A percentile compares a stretch with the other conserved stretches of the same genome.
phyloP scores from a whole-genome alignment of 73 alveolate species.

The Stentor coeruleus region DNA sequence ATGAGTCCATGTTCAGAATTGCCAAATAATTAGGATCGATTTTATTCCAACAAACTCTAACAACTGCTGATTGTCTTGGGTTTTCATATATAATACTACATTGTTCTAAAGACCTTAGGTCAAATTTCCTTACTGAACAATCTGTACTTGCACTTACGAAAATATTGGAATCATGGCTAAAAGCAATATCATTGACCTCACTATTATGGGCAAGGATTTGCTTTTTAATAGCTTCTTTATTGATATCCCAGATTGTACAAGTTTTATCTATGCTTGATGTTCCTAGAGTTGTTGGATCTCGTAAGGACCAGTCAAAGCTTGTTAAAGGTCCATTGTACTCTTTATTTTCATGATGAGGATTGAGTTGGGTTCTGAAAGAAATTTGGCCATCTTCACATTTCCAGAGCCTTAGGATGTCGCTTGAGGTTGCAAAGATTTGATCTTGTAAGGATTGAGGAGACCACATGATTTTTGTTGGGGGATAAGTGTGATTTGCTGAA shows the following conservation, averaged over 20 bases:
- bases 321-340: slow-evolving; percentile 85
- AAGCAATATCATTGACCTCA: slow-evolving; percentile 95
- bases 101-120: slow-evolving; percentile 73
- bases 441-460: slow-evolving; percentile 70
- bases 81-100: slow-evolving; percentile 91
- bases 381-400: slow-evolving; percentile 52
- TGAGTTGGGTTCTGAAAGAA: neutral
- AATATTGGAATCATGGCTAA: slow-evolving; percentile 71
- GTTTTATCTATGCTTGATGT: slow-evolving; percentile 95
- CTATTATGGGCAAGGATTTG: slow-evolving; percentile 96
- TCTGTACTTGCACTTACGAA: slow-evolving; percentile 97
- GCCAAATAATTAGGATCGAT: slow-evolving; percentile 86
- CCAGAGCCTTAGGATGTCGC: slow-evolving; percentile 71
- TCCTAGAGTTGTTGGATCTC: slow-evolving; percentile 81
- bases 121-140: slow-evolving; percentile 94
- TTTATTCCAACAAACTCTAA: slow-evolving; percentile 92
- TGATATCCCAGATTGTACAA: slow-evolving; percentile 97
- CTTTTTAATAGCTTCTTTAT: slow-evolving; percentile 76
- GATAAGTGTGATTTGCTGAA: slow-evolving; percentile 71
- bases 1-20: slow-evolving; percentile 82
- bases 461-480: slow-evolving; percentile 97
- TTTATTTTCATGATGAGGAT: slow-evolving; percentile 26
- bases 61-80: slow-evolving; percentile 71
- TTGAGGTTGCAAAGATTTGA: slow-evolving; percentile 72
- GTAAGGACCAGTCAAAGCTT: slow-evolving; percentile 94